phyloP scores from a whole-genome alignment of 2,329 filamentous ascomycete species.

The Trichophyton rubrum region DNA sequence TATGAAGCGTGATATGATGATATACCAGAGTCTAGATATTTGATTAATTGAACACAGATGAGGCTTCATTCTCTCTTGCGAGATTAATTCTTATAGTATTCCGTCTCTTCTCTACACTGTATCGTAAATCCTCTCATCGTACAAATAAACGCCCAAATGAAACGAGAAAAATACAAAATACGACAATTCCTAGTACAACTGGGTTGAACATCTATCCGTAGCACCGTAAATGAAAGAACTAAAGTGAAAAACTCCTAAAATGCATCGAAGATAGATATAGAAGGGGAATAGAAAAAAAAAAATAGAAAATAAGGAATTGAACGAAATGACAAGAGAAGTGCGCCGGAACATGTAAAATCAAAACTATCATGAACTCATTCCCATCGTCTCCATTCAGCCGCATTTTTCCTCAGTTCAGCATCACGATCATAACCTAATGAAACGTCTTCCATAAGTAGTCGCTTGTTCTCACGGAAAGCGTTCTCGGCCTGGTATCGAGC shows the following conservation, averaged over 20 bases:
- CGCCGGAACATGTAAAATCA: not conserved
- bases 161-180: not conserved
- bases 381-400: conserved; percentile 41
- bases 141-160: not conserved
- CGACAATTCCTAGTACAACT: not conserved
- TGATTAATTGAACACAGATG: not conserved
- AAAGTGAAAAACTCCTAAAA: not conserved
- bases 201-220: not conserved
- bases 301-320: too few relatives aligned
- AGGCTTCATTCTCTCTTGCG: not conserved
- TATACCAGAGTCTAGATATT: not conserved
- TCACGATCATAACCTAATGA: conserved; percentile 43
- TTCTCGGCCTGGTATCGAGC: conserved; percentile 46
- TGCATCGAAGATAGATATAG: not conserved
- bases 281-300: not conserved
- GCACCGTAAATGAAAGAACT: not conserved
- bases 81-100: not conserved
- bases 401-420: conserved; percentile 37
- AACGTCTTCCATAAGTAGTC: conserved; percentile 45
- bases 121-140: not conserved
- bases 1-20: not conserved
- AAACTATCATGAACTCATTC: conserved; percentile 25
- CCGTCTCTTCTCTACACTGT: not conserved
- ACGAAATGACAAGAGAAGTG: not conserved
- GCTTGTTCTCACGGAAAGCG: conserved; percentile 46